These are phyloP conservation scores for Boletus subcaerulescens DNA, from an alignment of 768 basidiomycete species.

Conservation along the genomic window DNA sequence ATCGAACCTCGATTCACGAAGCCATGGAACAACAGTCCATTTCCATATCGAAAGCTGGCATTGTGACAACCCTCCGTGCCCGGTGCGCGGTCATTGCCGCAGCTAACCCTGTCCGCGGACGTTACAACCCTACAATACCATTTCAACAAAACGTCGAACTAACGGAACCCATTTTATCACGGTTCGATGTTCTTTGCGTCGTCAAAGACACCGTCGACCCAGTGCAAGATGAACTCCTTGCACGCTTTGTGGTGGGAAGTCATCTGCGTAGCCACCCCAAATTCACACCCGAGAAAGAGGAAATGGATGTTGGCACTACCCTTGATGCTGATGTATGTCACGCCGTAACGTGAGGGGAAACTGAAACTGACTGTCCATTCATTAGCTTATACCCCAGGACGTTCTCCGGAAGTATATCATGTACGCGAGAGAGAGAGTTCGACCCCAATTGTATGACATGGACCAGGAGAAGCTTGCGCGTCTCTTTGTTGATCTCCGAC, in stretches of 20 bases:
- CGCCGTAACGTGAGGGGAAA: not conserved
- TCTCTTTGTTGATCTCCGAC: constrained; percentile 93
- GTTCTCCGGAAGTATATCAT: constrained; percentile 97
- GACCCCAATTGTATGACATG: constrained; percentile 90
- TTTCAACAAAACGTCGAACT: constrained; percentile 98
- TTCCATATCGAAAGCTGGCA: constrained; percentile 98
- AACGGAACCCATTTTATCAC: constrained; percentile 96
- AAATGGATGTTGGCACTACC: constrained; percentile 88
- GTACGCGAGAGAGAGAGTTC: constrained; percentile 92
- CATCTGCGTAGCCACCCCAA: constrained; percentile 93
- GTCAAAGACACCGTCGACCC: constrained; percentile 98
- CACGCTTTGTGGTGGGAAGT: constrained; percentile 96
- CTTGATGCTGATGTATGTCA: constrained; percentile 84
- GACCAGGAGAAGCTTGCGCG: constrained; percentile 93
- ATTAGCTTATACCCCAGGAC: constrained; percentile 94
- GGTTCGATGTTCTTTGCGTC: constrained; percentile 97
- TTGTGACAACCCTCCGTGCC: constrained; percentile 96
- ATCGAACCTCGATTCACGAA: constrained; percentile 97
- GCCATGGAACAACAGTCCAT: constrained; percentile 99
- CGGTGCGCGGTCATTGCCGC: constrained; percentile 97
- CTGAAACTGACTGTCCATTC: constrained; percentile 8
- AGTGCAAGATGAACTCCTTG: constrained; percentile 93
- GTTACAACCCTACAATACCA: constrained; percentile 97
- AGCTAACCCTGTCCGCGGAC: constrained; percentile 94
- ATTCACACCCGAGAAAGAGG: constrained; percentile 83